Base-by-base conservation (phyloP, 768 basidiomycete genomes). In the Mycena vulgaris region DNA sequence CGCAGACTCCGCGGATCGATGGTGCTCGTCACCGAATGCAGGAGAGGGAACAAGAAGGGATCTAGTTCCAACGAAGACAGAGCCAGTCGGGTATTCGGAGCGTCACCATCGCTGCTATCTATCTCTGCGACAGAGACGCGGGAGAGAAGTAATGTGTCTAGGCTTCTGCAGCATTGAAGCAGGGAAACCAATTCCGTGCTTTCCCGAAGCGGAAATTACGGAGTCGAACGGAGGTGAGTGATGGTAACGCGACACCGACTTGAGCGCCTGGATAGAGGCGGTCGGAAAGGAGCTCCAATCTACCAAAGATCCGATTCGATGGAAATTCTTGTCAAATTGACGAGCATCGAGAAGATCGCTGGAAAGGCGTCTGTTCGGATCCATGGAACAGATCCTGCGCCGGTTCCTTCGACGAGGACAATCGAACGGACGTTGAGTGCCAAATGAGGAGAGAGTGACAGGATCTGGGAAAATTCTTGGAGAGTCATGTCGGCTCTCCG, bases 381-480 rank as follows among this genome's bases (percentile, higher is more conserved):
- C 66, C 66, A 72, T 10, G 27, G 30, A 1, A 35, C 1, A 5
- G 31, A 47, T 27, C 35, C 60, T 30, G 31, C 9, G 5, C 70
- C 70, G 10, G 30, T 40, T 17, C 49, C 59, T 45, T 63, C 45
- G 16, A 67, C 31, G 42, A 72, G 49, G 6, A 45, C 31, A 13
- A 68, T 28, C 4, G 60, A 28, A 19, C 47, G 70, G 17, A 72
- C 70, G 16, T 63, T 17, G 21, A 51, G 48, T n/a, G 70, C 70
- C 21, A 72, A 28, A 42, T 68, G 66, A n/a, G 70, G 70, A n/a
- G 70, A 72, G 25, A 72, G 11, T 42, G 40, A 21, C 3, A 45
- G 40, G 10, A 71, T 59, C 21, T 47, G 31, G 23, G 40, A 47
- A 14, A 71, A 40, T 45, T 19, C 28, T 40, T 56, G 17, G 14